Conservation (phyloP, 768 basidiomycete genomes). For the Tylopilus subfusipes region DNA sequence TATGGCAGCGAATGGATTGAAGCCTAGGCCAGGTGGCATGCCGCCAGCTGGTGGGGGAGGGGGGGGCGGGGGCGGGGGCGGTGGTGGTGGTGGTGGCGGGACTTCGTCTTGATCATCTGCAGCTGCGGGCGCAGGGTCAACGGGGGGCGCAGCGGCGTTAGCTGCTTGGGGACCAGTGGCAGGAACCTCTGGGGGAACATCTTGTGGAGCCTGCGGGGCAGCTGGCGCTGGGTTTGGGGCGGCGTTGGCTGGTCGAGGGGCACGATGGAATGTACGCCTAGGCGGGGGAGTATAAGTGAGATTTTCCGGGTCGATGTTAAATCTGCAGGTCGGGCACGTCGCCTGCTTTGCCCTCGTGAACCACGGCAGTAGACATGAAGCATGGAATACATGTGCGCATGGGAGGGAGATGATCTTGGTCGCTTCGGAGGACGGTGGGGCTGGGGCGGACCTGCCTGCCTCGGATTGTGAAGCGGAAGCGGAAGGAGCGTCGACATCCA, state of each 20-base stretch:
- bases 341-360: conserved; percentile 75
- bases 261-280: conserved; percentile 17
- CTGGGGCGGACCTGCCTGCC: conserved; percentile 5
- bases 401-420: conserved; percentile 65
- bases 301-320: conserved; percentile 78
- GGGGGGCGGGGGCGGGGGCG: neutral
- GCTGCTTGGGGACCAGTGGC: neutral
- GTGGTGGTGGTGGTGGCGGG: neutral
- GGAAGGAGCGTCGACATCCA: conserved; percentile 20
- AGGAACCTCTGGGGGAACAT: conserved; percentile 5
- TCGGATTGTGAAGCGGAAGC: conserved; percentile 11
- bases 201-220: conserved; percentile 3
- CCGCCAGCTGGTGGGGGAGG: neutral
- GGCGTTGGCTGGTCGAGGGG: conserved; percentile 9
- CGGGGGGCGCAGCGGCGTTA: conserved; percentile 1
- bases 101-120: neutral
- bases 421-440: conserved; percentile 14
- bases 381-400: conserved; percentile 80
- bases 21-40: conserved; percentile 6
- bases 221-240: conserved; percentile 14
- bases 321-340: conserved; percentile 80
- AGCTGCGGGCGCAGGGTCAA: neutral
- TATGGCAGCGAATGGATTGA: conserved; percentile 16
- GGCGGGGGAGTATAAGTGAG: conserved; percentile 44
- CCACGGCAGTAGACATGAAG: conserved; percentile 76